Base-by-base conservation (phyloP, 768 basidiomycete species). In the Chalciporus sphaerocephalus region DNA sequence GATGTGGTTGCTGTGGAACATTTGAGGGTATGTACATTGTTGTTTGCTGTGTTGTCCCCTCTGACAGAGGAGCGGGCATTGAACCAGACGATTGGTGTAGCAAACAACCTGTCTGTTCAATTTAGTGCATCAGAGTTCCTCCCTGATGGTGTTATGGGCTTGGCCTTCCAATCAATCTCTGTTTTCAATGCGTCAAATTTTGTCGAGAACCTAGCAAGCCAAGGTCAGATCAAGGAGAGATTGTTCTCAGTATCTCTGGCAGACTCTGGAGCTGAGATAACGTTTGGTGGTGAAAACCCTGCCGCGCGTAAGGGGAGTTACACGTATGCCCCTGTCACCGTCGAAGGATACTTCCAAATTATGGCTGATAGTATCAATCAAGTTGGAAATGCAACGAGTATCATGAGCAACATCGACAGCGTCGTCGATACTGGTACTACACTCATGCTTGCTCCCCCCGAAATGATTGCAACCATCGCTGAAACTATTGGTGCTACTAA, bases 131-230 rank as follows among this genome's bases (percentile, higher is more conserved):
- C 2, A 15, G 13, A 16, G 3, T 59, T 56, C 15, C 43, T 44
- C 11, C 2, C 58, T 8, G 63, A 62, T 28, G 63, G 67, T 5
- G 16, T 69, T 25, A 47, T 69, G 46, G 70, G 74, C 40, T 67
- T 76, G 73, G 74, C 51, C 0, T 76, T 70, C 64, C 56, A 61
- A 24, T 47, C 69, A 25, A 55, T 74, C 41, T 71, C 74, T 11
- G 56, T 36, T 11, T 73, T 61, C 47, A 40, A 52, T 16, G 56
- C 61, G 1, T 56, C 40, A 10, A 69, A 74, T 0, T 52, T 74
- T 30, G 72, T 76, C 51, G 61, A 75, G 30, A 71, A 61, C 15
- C 66, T 79, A 5, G 48, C 74, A 18, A 45, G 55, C 1, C 63
- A 79, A 39, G 62, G 60, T 4, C 42, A 58, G 43, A 51, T 60